phyloP scores from a whole-genome alignment of 805 yeast species.

The Nakazawaea anatomiae region DNA sequence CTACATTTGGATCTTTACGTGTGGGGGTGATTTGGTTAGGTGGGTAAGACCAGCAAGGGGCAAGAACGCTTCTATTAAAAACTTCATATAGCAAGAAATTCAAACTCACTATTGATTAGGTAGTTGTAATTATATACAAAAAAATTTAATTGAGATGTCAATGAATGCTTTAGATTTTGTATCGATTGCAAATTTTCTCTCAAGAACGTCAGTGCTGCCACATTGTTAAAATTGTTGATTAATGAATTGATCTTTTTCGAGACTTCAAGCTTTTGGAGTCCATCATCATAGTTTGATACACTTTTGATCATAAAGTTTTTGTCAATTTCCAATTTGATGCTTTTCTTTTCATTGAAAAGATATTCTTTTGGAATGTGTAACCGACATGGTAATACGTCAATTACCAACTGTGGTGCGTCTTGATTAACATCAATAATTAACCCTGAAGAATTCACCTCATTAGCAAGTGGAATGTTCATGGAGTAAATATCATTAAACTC shows the following conservation, averaged over 20 bases:
- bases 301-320: constrained; percentile 23
- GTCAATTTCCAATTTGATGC: constrained; percentile 24
- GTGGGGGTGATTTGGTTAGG: constrained; percentile 31
- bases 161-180: constrained; percentile 14
- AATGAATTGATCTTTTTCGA: constrained; percentile 26
- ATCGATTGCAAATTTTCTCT: constrained; percentile 5
- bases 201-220: constrained; percentile 16
- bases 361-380: constrained; percentile 27
- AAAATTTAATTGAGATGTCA: constrained; percentile 26
- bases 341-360: constrained; percentile 19
- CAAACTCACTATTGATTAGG: background rate
- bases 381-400: constrained; percentile 21
- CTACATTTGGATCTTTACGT: constrained; percentile 30
- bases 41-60: constrained; percentile 27
- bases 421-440: constrained; percentile 6
- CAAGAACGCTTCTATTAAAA: background rate
- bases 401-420: constrained; percentile 15
- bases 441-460: constrained; percentile 24
- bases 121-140: constrained; percentile 19
- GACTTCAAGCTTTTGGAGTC: constrained; percentile 21
- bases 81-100: background rate
- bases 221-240: constrained; percentile 21
- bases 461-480: constrained; percentile 18
- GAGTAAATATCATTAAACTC: constrained; percentile 22
- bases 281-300: constrained; percentile 22